Evolutionary conservation across 352 stramenopile species (phyloP), one percentile per base, ranked within the genome.

Genomic region (Pythium phragmiticola): DNA sequence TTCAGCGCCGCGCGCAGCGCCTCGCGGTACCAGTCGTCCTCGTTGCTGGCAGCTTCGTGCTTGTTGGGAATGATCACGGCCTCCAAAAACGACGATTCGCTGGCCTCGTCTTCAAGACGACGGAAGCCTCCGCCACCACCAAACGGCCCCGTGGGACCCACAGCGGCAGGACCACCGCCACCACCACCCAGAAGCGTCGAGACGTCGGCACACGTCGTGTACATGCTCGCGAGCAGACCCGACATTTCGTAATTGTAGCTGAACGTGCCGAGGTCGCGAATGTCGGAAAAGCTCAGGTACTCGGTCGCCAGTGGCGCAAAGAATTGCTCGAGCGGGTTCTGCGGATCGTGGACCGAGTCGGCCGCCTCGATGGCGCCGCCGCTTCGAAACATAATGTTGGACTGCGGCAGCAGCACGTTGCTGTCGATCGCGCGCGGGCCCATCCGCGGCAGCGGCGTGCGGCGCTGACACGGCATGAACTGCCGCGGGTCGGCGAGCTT

Each of bases 181-280:
- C n/a, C n/a, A 42, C 53, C 47, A 8, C 79, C 74, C 30, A 80
- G 50, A 21, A 78, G 42, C 11, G 70, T 62, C 8, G 62, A 67
- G 16, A 80, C 59, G 52, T 85, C 79, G 28, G 77, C 78, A 28
- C 87, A 95, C 5, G 77, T 86, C 60, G 77, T 88, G 63, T 78
- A 93, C 82, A 95, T 87, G 55, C 81, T 70, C 7, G 69, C 82
- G 30, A 95, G 62, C 60, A 89, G 51, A 0, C 87, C 87, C 17
- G 73, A 81, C 70, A 93, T 84, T 65, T 92, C 73, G 63, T 95
- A 95, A 70, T 92, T 93, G 78, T 93, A 95, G 75, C 83, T 93
- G 68, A 84, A 88, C 0, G 62, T 65, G 14, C 84, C 84, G 43
- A 95, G 70, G 50, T 93, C 75, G 21, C 80, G 84, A 56, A 89